Evolutionary conservation across 768 basidiomycete genomes (phyloP).

Genomic region (Termitomyces sp.): DNA sequence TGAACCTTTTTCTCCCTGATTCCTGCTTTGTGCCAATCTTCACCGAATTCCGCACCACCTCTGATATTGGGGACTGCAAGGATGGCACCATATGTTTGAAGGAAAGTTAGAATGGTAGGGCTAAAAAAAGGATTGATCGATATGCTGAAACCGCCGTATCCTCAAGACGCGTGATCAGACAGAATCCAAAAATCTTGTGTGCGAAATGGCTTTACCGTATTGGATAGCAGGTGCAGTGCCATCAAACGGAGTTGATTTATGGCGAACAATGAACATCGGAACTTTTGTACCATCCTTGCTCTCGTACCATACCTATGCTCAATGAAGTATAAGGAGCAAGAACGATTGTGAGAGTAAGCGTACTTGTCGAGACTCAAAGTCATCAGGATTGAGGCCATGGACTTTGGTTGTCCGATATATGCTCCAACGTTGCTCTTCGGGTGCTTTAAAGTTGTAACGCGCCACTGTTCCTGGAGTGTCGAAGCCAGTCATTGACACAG

Average conservation of each 20-base stretch:
- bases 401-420: constrained; percentile 57
- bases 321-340: background rate
- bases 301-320: constrained; percentile 63
- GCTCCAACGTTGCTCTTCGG: constrained; percentile 47
- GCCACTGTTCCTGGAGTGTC: constrained; percentile 67
- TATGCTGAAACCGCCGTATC: constrained; percentile 80
- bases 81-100: constrained; percentile 67
- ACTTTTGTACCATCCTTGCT: constrained; percentile 78
- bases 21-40: constrained; percentile 80
- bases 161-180: constrained; percentile 25
- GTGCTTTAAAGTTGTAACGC: constrained; percentile 60
- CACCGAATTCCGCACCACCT: constrained; percentile 78
- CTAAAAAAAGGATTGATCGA: constrained; percentile 74
- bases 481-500: constrained; percentile 63
- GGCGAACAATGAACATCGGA: constrained; percentile 84
- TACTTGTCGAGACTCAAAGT: constrained; percentile 69
- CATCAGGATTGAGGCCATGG: constrained; percentile 57
- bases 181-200: background rate
- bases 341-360: background rate
- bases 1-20: constrained; percentile 65
- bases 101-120: constrained; percentile 65
- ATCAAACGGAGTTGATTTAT: constrained; percentile 64
- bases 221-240: constrained; percentile 76
- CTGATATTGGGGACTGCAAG: constrained; percentile 59
- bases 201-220: constrained; percentile 48